These are phyloP conservation scores for Globisporangium splendens DNA, from an alignment of 352 stramenopile genomes.

Conservation along the genomic window DNA sequence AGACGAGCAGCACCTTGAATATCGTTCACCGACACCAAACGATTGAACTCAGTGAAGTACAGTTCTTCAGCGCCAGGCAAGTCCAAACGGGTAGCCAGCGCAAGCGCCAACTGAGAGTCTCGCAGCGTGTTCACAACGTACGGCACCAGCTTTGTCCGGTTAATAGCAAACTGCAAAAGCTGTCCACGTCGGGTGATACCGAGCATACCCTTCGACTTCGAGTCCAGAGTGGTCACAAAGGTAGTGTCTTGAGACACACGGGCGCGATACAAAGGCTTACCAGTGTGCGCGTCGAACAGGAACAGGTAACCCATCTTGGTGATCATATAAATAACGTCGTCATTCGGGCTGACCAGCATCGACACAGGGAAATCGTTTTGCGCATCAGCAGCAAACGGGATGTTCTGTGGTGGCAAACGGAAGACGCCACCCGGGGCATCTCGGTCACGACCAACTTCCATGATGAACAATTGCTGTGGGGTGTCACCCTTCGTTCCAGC, in stretches of 20 bases:
- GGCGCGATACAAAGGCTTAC: conserved; percentile 97
- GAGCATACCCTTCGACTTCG: conserved; percentile 94
- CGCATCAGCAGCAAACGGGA: conserved; percentile 96
- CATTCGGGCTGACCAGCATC: conserved; percentile 89
- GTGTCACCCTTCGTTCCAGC: conserved; percentile 79
- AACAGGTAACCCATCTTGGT: conserved; percentile 99
- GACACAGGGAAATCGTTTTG: conserved; percentile 98
- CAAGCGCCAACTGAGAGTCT: conserved; percentile 95
- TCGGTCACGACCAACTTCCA: conserved; percentile 98
- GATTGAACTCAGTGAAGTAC: conserved; percentile 98
- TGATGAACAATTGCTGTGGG: conserved; percentile 93
- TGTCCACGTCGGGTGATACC: conserved; percentile 97
- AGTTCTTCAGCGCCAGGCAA: conserved; percentile 98
- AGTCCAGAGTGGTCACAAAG: conserved; percentile 93
- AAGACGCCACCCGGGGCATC: conserved; percentile 94
- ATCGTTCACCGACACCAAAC: conserved; percentile 84
- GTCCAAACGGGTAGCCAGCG: conserved; percentile 95
- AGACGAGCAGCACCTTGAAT: conserved; percentile 88
- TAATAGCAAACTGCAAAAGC: conserved; percentile 97
- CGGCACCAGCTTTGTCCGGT: conserved; percentile 96
- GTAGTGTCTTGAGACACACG: conserved; percentile 97
- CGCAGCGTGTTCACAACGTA: conserved; percentile 98
- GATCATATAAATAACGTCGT: conserved; percentile 98
- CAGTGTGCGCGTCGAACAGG: conserved; percentile 98
- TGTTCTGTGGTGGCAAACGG: conserved; percentile 89